Evolutionary conservation across 1,284 basidiomycete species (phyloP).

Genomic region (Ustilago trichophora): DNA sequence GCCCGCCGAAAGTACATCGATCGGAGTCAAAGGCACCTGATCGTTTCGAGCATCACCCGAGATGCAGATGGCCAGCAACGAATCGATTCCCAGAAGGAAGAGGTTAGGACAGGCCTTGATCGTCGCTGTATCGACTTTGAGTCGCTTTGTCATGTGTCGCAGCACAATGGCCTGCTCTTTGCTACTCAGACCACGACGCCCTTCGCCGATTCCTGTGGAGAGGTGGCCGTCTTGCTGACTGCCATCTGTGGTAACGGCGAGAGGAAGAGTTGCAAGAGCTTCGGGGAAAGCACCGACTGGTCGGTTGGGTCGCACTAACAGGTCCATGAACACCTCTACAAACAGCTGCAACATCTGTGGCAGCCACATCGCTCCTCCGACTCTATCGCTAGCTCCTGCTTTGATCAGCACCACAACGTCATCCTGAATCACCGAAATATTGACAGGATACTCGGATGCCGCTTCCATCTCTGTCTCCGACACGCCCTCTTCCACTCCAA

Average conservation of each 20-base stretch:
- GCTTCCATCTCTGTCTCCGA: not conserved
- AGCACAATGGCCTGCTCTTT: constrained; percentile 13
- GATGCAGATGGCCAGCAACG: constrained; percentile 16
- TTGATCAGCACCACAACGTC: constrained; percentile 6
- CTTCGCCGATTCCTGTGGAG: too few species aligned
- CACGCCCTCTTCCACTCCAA: too few species aligned
- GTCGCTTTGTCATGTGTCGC: constrained; percentile 4
- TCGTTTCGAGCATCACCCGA: constrained; percentile 10
- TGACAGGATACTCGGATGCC: constrained; percentile 25
- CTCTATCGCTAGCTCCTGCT: constrained; percentile 15
- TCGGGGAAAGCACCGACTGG: constrained; percentile 9
- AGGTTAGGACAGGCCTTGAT: constrained; percentile 9
- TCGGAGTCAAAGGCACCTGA: constrained; percentile 4
- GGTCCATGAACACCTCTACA: constrained; percentile 5
- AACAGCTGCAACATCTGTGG: constrained; percentile 5
- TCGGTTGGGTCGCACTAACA: constrained; percentile 4
- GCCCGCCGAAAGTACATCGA: constrained; percentile 8
- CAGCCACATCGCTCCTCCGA: constrained; percentile 9
- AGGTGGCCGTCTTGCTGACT: too few species aligned
- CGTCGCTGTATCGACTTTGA: not conserved
- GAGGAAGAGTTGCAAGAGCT: constrained; percentile 3
- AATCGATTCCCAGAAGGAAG: constrained; percentile 17
- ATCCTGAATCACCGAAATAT: constrained; percentile 15
- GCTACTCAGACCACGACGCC: constrained; percentile 4
- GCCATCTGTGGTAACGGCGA: too few species aligned